These are phyloP conservation scores for Xylaria curta DNA, from an alignment of 495 filamentous ascomycete species.

Conservation along the genomic window DNA sequence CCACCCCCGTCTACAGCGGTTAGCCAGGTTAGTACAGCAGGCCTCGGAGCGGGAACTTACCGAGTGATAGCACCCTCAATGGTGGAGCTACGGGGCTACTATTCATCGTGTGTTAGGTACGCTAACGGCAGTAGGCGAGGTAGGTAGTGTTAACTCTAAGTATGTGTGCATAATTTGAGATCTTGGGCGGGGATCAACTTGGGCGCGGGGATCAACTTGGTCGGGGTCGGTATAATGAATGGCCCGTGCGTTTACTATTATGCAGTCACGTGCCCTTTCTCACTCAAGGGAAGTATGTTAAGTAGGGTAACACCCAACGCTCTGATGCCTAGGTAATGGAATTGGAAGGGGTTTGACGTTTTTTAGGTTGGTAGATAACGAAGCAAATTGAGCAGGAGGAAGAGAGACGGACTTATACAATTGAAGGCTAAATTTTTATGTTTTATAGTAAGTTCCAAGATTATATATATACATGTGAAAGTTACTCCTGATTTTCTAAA, in stretches of 20 bases:
- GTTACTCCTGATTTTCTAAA: not conserved
- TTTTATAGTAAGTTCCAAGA: not conserved
- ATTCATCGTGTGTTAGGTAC: not conserved
- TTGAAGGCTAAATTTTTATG: not conserved
- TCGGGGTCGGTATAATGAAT: not conserved
- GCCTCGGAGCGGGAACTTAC: not conserved
- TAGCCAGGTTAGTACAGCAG: not conserved
- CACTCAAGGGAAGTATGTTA: not conserved
- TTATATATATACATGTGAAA: not conserved
- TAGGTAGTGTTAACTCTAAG: not conserved
- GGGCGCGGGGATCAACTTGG: not conserved
- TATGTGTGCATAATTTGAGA: not conserved
- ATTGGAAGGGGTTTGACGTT: not conserved
- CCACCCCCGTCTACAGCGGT: conserved; percentile 41
- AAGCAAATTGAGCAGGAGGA: not conserved
- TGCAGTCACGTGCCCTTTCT: not conserved
- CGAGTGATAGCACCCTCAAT: conserved; percentile 27
- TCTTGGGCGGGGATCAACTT: not conserved
- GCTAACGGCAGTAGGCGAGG: not conserved
- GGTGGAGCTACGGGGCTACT: not conserved
- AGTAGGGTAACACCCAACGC: not conserved
- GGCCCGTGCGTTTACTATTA: not conserved
- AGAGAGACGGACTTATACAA: not conserved
- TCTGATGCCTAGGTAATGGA: not conserved
- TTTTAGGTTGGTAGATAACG: not conserved